Evolutionary conservation across 2,329 filamentous ascomycete genomes (phyloP).

Genomic region (Parastagonospora avenae): DNA sequence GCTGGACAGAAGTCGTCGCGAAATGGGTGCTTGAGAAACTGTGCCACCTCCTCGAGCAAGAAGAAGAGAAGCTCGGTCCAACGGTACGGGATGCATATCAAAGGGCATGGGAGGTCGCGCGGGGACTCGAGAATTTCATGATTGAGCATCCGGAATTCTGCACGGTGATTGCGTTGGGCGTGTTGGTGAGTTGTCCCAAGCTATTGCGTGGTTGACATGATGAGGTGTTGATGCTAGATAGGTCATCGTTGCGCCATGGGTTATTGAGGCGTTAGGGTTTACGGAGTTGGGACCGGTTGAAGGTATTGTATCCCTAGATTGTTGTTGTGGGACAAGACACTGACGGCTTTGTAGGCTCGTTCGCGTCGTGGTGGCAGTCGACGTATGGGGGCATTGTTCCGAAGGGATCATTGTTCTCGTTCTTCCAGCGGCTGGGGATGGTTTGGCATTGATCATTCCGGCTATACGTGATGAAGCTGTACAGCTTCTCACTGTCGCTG

Average conservation of each 20-base stretch:
- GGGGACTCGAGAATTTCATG: conserved; percentile 32
- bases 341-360: conserved; percentile 25
- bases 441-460: conserved; percentile 33
- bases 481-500: too few relatives aligned
- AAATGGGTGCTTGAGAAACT: conserved; percentile 35
- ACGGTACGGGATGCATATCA: conserved; percentile 30
- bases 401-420: conserved; percentile 50
- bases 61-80: conserved; percentile 28
- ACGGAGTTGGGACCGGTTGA: conserved; percentile 35
- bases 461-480: too few relatives aligned
- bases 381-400: conserved; percentile 48
- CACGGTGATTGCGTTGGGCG: conserved; percentile 38
- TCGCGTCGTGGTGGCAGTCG: conserved; percentile 50
- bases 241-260: conserved; percentile 29
- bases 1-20: conserved; percentile 41
- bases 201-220: not conserved
- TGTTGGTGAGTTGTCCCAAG: conserved; percentile 20
- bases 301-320: conserved; percentile 24
- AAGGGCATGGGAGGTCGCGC: conserved; percentile 26
- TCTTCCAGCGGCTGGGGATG: conserved; percentile 53
- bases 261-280: conserved; percentile 40
- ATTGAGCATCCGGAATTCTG: conserved; percentile 35
- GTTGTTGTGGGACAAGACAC: conserved; percentile 2
- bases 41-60: conserved; percentile 25
- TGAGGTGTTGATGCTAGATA: not conserved